These are phyloP conservation scores for Diaporthe amygdali DNA, from an alignment of 2,329 filamentous ascomycete genomes.

Conservation along the genomic window DNA sequence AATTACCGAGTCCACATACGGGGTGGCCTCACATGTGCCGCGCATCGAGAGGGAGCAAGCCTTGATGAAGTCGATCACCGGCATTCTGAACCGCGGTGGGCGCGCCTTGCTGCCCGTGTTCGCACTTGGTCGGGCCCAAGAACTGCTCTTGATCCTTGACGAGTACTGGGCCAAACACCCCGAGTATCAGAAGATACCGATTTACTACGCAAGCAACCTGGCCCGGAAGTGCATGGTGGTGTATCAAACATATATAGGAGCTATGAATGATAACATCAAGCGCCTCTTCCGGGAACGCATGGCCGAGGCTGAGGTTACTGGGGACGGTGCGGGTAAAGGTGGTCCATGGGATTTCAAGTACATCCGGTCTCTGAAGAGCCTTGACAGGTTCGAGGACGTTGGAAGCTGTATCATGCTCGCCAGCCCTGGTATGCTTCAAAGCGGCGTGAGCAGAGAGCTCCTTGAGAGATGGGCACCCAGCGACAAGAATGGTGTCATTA, in stretches of 20 bases:
- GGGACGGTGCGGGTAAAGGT: conserved; percentile 75
- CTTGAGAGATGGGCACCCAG: conserved; percentile 96
- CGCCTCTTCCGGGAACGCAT: conserved; percentile 91
- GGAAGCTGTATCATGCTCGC: conserved; percentile 97
- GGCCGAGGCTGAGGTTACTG: conserved; percentile 84
- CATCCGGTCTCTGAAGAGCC: conserved; percentile 87
- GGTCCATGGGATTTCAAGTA: conserved; percentile 97
- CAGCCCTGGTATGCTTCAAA: conserved; percentile 97
- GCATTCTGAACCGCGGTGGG: conserved; percentile 88
- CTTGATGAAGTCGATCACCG: conserved; percentile 93
- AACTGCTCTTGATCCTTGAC: conserved; percentile 91
- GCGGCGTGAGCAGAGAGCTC: conserved; percentile 89
- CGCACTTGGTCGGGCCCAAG: conserved; percentile 90
- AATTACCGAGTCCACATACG: conserved; percentile 97
- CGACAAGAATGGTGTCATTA: conserved; percentile 96
- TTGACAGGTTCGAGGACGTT: conserved; percentile 95
- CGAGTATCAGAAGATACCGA: conserved; percentile 88
- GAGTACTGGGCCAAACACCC: conserved; percentile 94
- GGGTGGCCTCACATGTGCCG: conserved; percentile 91
- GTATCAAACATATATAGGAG: conserved; percentile 96
- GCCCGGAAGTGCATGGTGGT: conserved; percentile 98
- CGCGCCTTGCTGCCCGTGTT: conserved; percentile 95
- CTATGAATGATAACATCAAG: conserved; percentile 99
- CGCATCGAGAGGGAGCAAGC: conserved; percentile 89
- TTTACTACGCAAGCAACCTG: conserved; percentile 96